A percentile compares a stretch with the other conserved stretches of the same genome.
phyloP scores from a whole-genome alignment of 1,284 basidiomycete genomes.

The Cutaneotrichosporon cutaneum region DNA sequence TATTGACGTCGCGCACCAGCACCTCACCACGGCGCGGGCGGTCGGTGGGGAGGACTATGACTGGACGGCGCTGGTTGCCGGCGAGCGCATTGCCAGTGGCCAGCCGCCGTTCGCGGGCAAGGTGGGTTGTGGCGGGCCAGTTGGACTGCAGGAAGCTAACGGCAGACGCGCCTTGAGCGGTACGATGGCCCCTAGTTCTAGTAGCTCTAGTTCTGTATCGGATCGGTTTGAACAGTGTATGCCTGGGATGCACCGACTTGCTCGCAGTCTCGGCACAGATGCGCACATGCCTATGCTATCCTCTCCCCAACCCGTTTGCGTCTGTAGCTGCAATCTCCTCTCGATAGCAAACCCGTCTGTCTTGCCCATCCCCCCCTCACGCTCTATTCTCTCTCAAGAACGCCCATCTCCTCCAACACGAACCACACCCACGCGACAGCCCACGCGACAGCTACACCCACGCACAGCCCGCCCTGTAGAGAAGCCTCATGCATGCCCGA shows the following conservation, averaged over 20 bases:
- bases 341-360: no score
- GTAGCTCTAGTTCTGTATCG: not conserved
- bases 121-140: slow-evolving; percentile 27
- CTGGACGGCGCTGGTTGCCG: slow-evolving; percentile 53
- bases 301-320: no score
- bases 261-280: no score
- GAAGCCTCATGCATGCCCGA: slow-evolving; percentile 32
- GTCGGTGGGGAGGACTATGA: slow-evolving; percentile 51
- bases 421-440: not conserved
- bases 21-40: slow-evolving; percentile 74
- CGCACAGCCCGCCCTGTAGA: slow-evolving; percentile 1
- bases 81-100: slow-evolving; percentile 52
- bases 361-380: no score
- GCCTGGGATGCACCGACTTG: not conserved
- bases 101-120: slow-evolving; percentile 49
- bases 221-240: not conserved
- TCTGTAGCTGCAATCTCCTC: no score
- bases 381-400: no score
- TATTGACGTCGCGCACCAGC: slow-evolving; percentile 71
- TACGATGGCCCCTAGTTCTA: slow-evolving; percentile 7
- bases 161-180: slow-evolving; percentile 20
- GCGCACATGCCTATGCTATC: no score
- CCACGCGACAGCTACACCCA: not conserved
- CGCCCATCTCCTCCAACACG: not conserved
- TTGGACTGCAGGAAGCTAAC: not conserved